Evolutionary conservation across 2,329 filamentous ascomycete species (phyloP), one percentile per base, ranked within the genome.

Genomic region (Fusarium sp.): DNA sequence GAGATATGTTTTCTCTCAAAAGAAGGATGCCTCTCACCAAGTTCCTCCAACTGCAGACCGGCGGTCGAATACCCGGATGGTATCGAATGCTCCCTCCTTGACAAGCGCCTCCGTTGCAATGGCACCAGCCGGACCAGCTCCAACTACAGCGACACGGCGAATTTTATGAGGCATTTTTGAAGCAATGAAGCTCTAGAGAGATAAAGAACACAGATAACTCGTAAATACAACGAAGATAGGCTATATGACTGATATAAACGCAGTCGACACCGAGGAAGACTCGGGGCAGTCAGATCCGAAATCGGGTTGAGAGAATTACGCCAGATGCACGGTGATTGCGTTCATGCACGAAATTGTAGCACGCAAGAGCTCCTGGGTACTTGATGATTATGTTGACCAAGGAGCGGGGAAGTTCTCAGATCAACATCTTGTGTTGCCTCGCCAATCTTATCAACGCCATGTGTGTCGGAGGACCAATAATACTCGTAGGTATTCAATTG

Each of bases 41-140:
- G 45, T 49, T 37, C 70, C 70, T 19, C 70, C 70, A 9, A 57
- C 52, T 8, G 42, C 33, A 21, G 66, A 16, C 41, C 63, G 41
- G 9, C 70, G 68, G 16, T 73, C 71, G 45, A 73, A 73, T 4
- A 73, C 67, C 1, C 63, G 63, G 38, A 73, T 62, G 3, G 29
- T 60, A 12, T 73, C 71, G 38, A 73, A 72, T 0, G 23, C 46
- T 27, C 37, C 64, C 60, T 73, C 71, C 12, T 72, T 72, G 23
- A 59, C 63, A 5, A 73, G 48, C 5, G 71, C 71, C 25, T 73
- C 71, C n/a, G 67, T 67, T 7, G 64, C 54, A 25, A 73, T 73
- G 18, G 70, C 70, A 11, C 71, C 67, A 21, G 71, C 63, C 14
- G 70, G 71, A 1, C 70, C 70, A 18, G 70, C 67, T 5, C 71